Evolutionary conservation across 306 rosid species (phyloP).

Genomic region (Inga laurina): DNA sequence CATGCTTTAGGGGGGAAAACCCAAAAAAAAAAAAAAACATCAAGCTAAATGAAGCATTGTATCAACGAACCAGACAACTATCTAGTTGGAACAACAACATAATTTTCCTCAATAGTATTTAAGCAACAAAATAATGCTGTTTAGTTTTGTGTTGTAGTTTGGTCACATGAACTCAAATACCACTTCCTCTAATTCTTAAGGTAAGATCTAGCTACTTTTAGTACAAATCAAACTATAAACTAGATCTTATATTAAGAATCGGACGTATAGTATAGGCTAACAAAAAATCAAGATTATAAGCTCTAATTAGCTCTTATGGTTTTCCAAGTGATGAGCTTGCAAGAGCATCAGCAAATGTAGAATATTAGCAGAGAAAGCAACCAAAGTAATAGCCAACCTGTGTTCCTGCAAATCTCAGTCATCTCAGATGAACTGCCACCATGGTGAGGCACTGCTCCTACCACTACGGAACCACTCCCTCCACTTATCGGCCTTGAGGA

Average conservation of each 20-base stretch:
- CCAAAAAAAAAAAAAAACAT: not conserved
- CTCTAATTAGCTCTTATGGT: not conserved
- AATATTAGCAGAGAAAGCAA: not conserved
- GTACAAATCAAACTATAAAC: too few species aligned
- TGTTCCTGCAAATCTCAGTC: not conserved
- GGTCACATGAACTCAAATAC: too few species aligned
- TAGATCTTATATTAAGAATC: too few species aligned
- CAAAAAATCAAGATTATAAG: not conserved
- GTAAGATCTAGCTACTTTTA: too few species aligned
- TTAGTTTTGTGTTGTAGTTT: not conserved
- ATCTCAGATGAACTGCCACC: not conserved
- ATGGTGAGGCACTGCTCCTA: not conserved
- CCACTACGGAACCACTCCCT: not conserved
- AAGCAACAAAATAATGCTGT: not conserved
- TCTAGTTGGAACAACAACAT: not conserved
- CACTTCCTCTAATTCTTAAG: too few species aligned
- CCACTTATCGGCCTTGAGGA: not conserved
- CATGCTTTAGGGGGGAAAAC: too few species aligned
- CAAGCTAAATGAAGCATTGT: not conserved
- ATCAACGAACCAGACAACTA: not conserved
- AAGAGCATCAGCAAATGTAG: not conserved
- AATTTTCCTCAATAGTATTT: not conserved
- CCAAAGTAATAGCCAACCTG: conserved; percentile 13
- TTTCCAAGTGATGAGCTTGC: too few species aligned
- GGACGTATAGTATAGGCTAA: too few species aligned